Evolutionary conservation across 106 monocot species (phyloP).

Genomic region (Amphibolis antarctica): DNA sequence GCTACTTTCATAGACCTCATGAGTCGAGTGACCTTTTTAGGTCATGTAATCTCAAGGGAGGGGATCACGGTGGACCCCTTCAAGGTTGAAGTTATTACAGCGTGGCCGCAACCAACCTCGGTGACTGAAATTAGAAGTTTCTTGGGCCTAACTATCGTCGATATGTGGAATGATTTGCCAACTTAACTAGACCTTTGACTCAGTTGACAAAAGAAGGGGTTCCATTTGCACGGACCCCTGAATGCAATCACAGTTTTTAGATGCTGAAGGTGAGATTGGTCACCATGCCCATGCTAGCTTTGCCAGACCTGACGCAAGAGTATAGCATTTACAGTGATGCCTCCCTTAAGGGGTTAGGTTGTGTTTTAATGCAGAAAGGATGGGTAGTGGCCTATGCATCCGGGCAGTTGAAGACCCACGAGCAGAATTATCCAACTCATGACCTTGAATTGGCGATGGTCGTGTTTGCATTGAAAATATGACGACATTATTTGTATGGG

Average conservation of each 20-base stretch:
- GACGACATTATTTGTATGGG: slow-evolving; percentile 7
- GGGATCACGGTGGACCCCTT: not conserved
- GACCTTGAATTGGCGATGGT: not conserved
- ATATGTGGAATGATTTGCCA: not conserved
- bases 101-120: not conserved
- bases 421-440: slow-evolving; percentile 2
- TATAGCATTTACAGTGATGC: slow-evolving; percentile 5
- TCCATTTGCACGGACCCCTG: not conserved
- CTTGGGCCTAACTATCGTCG: not conserved
- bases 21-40: slow-evolving; percentile 8
- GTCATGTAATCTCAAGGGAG: not conserved
- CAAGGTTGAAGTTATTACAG: not conserved
- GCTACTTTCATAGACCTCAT: slow-evolving; percentile 7
- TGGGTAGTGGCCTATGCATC: not conserved
- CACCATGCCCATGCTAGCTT: not conserved
- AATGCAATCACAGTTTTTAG: not conserved
- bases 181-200: not conserved
- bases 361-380: not conserved
- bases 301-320: not conserved
- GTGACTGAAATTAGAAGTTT: slow-evolving; percentile 2
- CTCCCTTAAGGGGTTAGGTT: not conserved
- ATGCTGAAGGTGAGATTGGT: not conserved
- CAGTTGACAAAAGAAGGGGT: not conserved
- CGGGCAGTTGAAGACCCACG: not conserved
- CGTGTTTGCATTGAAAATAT: not conserved